Conservation (phyloP, 1,284 basidiomycete species). For the Ceratobasidium sp. region DNA sequence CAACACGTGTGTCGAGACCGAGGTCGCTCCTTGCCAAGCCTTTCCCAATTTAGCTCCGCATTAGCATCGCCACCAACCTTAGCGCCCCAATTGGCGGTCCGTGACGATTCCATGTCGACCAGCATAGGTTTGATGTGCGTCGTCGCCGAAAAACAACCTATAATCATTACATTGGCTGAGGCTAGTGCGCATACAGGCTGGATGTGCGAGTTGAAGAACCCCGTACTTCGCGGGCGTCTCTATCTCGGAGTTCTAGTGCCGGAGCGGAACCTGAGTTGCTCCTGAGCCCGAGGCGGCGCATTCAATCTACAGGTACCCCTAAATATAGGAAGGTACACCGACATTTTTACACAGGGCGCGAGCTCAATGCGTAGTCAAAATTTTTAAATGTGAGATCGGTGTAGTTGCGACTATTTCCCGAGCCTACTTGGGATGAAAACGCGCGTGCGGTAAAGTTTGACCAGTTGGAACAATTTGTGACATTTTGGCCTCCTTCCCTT, state of each 20-base stretch:
- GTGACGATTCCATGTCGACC: background rate
- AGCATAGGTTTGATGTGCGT: background rate
- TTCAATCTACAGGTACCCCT: background rate
- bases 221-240: background rate
- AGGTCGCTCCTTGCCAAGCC: constrained; percentile 3
- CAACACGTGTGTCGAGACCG: constrained; percentile 18
- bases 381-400: too few species aligned
- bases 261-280: background rate
- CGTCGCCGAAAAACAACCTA: too few species aligned
- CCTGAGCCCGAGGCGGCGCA: constrained; percentile 2
- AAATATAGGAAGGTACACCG: background rate
- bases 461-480: too few species aligned
- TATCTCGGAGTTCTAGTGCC: background rate
- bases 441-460: too few species aligned
- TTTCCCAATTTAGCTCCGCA: background rate
- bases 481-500: too few species aligned
- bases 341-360: background rate
- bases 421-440: too few species aligned
- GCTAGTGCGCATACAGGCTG: too few species aligned
- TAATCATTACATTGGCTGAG: too few species aligned
- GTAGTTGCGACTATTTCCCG: too few species aligned
- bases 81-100: background rate
- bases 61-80: background rate
- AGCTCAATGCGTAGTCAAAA: too few species aligned
- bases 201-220: too few species aligned